Evolutionary conservation across 768 basidiomycete genomes (phyloP), one percentile per base, ranked within the genome.

Genomic region (Suillus fuscotomentosus): DNA sequence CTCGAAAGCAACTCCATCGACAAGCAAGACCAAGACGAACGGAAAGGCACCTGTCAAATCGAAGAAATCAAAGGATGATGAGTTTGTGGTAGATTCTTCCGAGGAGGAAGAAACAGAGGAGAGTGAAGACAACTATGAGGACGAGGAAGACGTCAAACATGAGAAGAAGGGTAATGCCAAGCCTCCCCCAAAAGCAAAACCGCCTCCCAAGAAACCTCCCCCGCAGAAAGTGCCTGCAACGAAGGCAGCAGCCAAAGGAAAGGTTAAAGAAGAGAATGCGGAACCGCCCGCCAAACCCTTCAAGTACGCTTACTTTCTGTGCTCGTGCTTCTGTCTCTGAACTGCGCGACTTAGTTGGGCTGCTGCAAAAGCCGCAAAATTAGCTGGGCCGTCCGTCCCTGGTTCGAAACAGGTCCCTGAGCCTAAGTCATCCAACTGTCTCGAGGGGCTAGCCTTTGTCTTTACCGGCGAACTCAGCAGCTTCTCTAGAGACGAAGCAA

Each of bases 391-490:
- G 0, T 73, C 79, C n/a, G 80, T 78, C 57, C 80, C 80, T 2
- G 88, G 88, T 0, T 82, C 84, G 20, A 89, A 88, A 71, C 73
- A 80, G 15, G 78, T 90, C 5, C 90, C 90, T 0, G 84, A 90
- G 31, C 80, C 81, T n/a, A 93, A 90, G 71, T 81, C 85, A 15
- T 92, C 92, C 0, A 87, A 94, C 51, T 94, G 92, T 71, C 81
- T 99, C 10, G 84, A 88, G 0, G 96, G 96, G 0, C 81, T 99
- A 27, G 84, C 94, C 0, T 91, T 99, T 71, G 97, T 99, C 24
- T 99, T 99, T 68, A 99, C 97, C 0, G 97, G 96, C 17, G 97
- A 99, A 70, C 77, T 99, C 54, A 86, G 83, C 55, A 91, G 90
- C 64, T 88, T 99, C 68, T 88, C 93, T 1, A 84, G 97, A 43